Base-by-base conservation (phyloP, 2,329 filamentous ascomycete genomes). In the Fusarium solani-melongenae region DNA sequence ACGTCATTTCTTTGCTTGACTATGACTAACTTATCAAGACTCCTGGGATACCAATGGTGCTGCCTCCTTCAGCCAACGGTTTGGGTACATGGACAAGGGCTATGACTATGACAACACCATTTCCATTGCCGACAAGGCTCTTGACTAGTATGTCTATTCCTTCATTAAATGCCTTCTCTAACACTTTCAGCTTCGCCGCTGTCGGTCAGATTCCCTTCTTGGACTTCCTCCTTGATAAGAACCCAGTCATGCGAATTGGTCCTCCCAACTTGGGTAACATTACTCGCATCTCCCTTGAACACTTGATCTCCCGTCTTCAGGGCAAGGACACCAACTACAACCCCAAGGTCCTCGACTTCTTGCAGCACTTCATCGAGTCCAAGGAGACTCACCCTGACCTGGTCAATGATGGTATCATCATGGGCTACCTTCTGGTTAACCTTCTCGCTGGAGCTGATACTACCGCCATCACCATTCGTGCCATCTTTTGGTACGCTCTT, bases 1-100 rank as follows among this genome's bases (percentile, higher is more conserved):
- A 6, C 15, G 15, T 11, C n/a, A 12, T 24, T n/a, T n/a, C 34
- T 20, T 17, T 3, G 6, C 29, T 27, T 17, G 6, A 2, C 20
- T 8, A 22, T 20, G 3, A 0, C 27, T n/a, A 15, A 17, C 15
- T 6, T 5, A 15, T 17, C 17, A 15, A 73, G 69, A 73, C n/a
- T 76, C 82, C 5, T 85, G 83, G 77, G 84, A 86, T 62, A 80
- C 85, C 12, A 82, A 86, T 57, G 84, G 84, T 36, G 80, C 82
- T 56, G 75, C 85, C 24, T 83, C 82, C 22, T 86, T 85, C 49
- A 82, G 83, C 44, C 76, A 81, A 9, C 79, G 79, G 33, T 82
- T 86, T 62, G 84, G 84, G 6, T 86, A 85, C 70, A 77, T 86
- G 49, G 77, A 84, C 44, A 77, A 81, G 5, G 78, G 81, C 10